Evolutionary conservation across 108 stramenopile species (phyloP).

Genomic region (Cyclostephanos invisitatus): DNA sequence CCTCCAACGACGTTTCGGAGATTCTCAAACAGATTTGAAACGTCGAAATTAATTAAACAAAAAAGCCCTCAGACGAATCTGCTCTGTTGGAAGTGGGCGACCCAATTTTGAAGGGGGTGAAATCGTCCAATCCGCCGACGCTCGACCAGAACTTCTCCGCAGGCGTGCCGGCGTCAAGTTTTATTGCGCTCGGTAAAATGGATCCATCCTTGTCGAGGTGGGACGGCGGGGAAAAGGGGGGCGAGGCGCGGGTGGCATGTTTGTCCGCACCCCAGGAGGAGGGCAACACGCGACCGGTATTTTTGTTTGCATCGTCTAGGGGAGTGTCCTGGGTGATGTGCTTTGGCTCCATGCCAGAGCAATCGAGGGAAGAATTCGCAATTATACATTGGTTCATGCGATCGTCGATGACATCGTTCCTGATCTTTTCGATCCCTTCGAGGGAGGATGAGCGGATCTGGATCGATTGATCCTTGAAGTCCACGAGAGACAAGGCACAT

Average conservation of each 20-base stretch:
- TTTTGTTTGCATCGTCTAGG: not conserved
- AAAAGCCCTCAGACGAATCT: constrained; percentile 13
- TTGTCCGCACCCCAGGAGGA: too few relatives aligned
- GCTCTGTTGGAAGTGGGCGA: constrained; percentile 36
- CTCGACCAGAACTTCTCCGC: constrained; percentile 34
- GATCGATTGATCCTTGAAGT: not conserved
- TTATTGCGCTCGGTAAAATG: constrained; percentile 5
- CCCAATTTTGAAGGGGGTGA: constrained; percentile 25
- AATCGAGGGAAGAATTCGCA: constrained; percentile 5
- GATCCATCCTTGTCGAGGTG: constrained; percentile 27
- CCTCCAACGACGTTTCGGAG: constrained; percentile 27
- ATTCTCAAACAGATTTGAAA: constrained; percentile 3
- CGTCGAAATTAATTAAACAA: not conserved
- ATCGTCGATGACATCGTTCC: not conserved
- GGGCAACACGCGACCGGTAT: not conserved
- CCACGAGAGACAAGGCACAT: constrained; percentile 25
- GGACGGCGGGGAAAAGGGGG: constrained; percentile 25
- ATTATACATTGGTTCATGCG: not conserved
- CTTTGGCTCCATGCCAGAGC: constrained; percentile 36
- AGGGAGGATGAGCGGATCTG: constrained; percentile 20
- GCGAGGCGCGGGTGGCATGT: not conserved
- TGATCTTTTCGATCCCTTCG: not conserved
- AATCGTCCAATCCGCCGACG: constrained; percentile 31
- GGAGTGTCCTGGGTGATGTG: constrained; percentile 33
- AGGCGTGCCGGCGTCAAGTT: constrained; percentile 24